phyloP scores from a whole-genome alignment of 169 alveolate genomes.

The Cryptosporidium muris region DNA sequence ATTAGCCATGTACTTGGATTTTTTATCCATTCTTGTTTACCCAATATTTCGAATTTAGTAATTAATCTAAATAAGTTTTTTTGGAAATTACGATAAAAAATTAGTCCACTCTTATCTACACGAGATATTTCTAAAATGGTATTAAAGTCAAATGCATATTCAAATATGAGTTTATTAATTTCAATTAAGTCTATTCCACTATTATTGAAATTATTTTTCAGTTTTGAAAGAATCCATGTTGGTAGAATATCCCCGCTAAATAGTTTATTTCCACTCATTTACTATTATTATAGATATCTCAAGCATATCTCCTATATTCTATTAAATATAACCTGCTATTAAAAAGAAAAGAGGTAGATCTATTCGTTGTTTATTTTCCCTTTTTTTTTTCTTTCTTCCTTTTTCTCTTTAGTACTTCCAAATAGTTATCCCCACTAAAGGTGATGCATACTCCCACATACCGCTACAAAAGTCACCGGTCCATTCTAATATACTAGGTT shows the following conservation, averaged over 20 bases:
- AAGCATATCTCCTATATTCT: too few species aligned
- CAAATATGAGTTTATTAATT: slow-evolving; percentile 39
- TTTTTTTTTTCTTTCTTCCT: too few species aligned
- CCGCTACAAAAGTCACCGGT: too few species aligned
- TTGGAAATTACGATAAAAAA: slow-evolving; percentile 8
- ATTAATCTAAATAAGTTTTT: slow-evolving; percentile 3
- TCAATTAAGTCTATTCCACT: neutral
- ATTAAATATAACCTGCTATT: too few species aligned
- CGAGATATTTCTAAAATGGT: slow-evolving; percentile 5
- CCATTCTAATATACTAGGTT: too few species aligned
- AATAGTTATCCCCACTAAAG: too few species aligned
- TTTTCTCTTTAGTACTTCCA: too few species aligned
- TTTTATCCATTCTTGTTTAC: slow-evolving; percentile 48
- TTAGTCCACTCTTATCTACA: slow-evolving; percentile 14
- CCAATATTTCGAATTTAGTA: neutral
- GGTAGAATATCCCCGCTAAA: neutral
- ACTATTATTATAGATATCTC: too few species aligned
- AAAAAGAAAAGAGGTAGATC: too few species aligned
- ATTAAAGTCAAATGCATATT: slow-evolving; percentile 29
- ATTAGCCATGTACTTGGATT: slow-evolving; percentile 33
- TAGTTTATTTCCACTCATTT: slow-evolving; percentile 1
- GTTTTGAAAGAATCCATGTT: neutral
- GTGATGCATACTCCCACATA: too few species aligned
- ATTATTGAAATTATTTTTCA: neutral
- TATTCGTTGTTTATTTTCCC: too few species aligned